Percentiles rank a stretch among this genome's conserved stretches.
These are phyloP conservation scores for Vaccinium corymbosum DNA, from an alignment of 148 eudicot species.

Conservation along the genomic window DNA sequence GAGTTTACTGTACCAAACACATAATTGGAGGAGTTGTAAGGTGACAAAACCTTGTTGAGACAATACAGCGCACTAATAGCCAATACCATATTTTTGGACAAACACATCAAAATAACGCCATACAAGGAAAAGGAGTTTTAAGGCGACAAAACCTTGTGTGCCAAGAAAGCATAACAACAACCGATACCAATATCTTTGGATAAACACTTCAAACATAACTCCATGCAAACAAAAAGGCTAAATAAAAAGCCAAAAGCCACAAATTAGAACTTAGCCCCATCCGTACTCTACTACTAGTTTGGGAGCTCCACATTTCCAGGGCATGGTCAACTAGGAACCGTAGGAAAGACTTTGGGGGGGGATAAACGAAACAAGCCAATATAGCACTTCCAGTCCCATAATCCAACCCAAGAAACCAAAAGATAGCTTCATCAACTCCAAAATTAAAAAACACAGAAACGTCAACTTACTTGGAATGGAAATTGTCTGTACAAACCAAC, in stretches of 20 bases:
- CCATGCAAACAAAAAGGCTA: background rate
- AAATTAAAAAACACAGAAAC: background rate
- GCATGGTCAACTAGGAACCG: constrained; percentile 1
- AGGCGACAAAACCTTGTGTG: background rate
- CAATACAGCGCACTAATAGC: background rate
- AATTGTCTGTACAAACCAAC: background rate
- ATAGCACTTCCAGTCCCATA: background rate
- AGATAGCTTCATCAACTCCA: background rate
- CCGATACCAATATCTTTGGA: background rate
- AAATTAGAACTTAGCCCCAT: background rate
- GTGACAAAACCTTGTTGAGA: background rate
- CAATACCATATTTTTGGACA: background rate
- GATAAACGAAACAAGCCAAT: background rate
- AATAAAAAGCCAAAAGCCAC: background rate
- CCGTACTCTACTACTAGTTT: background rate
- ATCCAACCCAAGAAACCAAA: background rate
- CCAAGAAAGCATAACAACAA: background rate
- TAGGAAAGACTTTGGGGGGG: background rate
- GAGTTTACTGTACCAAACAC: constrained; percentile 9
- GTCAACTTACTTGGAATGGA: background rate
- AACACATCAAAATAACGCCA: background rate
- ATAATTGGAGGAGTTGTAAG: background rate
- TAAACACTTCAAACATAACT: background rate
- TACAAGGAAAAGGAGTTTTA: background rate
- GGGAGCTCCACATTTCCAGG: background rate